These are phyloP conservation scores for Coemansia brasiliensis DNA, from an alignment of 192 early-diverging fungal species.

Conservation along the genomic window DNA sequence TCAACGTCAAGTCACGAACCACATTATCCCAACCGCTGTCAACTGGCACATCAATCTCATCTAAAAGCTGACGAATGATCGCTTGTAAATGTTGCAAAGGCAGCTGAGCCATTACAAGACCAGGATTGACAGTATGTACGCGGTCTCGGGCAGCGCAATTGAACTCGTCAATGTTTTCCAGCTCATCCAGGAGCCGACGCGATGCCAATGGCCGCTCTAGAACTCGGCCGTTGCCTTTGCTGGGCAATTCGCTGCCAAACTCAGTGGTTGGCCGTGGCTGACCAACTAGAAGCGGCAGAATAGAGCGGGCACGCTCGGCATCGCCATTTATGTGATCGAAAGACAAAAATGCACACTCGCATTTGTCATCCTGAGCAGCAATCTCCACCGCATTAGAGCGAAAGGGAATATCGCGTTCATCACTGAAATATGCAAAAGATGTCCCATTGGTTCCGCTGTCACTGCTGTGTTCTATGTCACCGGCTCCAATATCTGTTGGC, in stretches of 20 bases:
- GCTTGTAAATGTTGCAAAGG: constrained; percentile 65
- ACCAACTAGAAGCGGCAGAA: constrained; percentile 28
- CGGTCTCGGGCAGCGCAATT: constrained; percentile 30
- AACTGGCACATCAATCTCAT: constrained; percentile 60
- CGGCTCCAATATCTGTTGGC: background rate
- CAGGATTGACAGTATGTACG: constrained; percentile 24
- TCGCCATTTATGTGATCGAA: constrained; percentile 13
- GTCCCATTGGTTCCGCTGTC: background rate
- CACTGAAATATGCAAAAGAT: constrained; percentile 21
- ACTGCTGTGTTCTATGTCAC: background rate
- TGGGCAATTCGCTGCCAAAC: constrained; percentile 1
- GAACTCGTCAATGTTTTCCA: constrained; percentile 34
- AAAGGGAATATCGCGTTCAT: constrained; percentile 42
- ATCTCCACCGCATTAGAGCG: constrained; percentile 48
- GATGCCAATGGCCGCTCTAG: constrained; percentile 9
- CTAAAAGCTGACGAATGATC: constrained; percentile 71
- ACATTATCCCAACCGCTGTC: constrained; percentile 41
- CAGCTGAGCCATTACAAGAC: constrained; percentile 24
- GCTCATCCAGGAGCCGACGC: constrained; percentile 22
- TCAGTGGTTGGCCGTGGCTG: constrained; percentile 26
- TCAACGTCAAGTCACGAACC: constrained; percentile 25
- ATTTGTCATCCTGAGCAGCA: constrained; percentile 49
- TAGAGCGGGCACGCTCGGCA: constrained; percentile 26
- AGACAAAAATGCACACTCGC: constrained; percentile 48
- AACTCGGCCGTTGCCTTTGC: constrained; percentile 14